Base-by-base conservation (phyloP, 2,329 filamentous ascomycete genomes). In the Venturia aucupariae region DNA sequence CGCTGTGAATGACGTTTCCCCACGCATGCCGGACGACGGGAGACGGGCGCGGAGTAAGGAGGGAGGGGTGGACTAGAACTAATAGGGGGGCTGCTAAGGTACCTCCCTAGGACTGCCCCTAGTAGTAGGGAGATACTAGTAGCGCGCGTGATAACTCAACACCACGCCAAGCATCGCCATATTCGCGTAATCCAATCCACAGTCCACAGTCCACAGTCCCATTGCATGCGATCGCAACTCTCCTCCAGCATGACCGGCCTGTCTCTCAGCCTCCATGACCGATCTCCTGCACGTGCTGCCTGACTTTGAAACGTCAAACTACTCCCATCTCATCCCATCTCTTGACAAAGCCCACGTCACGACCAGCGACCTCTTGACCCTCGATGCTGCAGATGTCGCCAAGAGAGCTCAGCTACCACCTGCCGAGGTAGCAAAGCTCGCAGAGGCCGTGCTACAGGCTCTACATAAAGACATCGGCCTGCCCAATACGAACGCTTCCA, bases 201-300 rank as follows among this genome's bases (percentile, higher is more conserved):
- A n/a, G n/a, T n/a, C n/a, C n/a, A n/a, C n/a, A n/a, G n/a, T n/a
- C n/a, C n/a, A n/a, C n/a, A n/a, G n/a, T n/a, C n/a, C n/a, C n/a
- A n/a, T n/a, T n/a, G n/a, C n/a, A n/a, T n/a, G n/a, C n/a, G 15
- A n/a, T 11, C 55, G 11, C 32, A 32, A 15, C 10, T n/a, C 10
- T 60, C 55, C 8, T 10, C 41, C 59, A 60, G 59, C 59, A 60
- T 60, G 59, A 60, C 41, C 35, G 41, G 4, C 46, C 46, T 44
- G 35, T 60, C 38, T 44, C 59, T 19, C 35, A 60, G 59, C 59
- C 44, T 32, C 51, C 78, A 95, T 95, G 90, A 91, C 87, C 71
- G 93, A 97, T 84, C 86, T 97, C 72, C 83, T 88, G 72, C 84
- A 85, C 73, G 85, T 95, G 73, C 84, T 97, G 69, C 92, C 93